Percentiles rank a stretch among this genome's conserved stretches.
Conservation (phyloP, 352 stramenopile genomes). For the Globisporangium splendens region DNA sequence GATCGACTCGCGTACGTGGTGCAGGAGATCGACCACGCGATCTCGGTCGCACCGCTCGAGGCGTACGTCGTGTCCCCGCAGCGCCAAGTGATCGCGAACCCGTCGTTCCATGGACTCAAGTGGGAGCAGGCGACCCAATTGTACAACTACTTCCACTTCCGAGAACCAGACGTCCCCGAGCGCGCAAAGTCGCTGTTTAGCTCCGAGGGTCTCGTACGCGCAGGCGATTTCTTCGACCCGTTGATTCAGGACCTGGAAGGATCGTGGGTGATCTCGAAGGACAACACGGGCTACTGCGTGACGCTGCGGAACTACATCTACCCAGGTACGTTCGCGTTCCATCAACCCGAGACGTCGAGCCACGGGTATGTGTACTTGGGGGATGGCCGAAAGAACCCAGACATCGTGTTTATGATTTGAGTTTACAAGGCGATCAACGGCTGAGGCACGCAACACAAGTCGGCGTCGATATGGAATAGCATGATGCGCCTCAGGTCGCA, state of each 20-base stretch:
- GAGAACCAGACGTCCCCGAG: conserved; percentile 57
- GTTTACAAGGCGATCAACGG: not conserved
- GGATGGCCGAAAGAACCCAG: conserved; percentile 67
- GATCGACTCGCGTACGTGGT: conserved; percentile 69
- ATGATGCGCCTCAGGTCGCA: no score
- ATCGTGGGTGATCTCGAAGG: conserved; percentile 51
- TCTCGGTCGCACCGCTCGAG: conserved; percentile 56
- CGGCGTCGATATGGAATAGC: no score
- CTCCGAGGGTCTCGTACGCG: conserved; percentile 53
- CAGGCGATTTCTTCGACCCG: conserved; percentile 66
- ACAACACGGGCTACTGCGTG: conserved; percentile 60
- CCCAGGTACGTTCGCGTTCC: conserved; percentile 63
- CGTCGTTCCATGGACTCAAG: conserved; percentile 62
- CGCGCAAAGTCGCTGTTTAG: conserved; percentile 49
- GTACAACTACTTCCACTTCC: conserved; percentile 80
- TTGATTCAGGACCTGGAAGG: conserved; percentile 66
- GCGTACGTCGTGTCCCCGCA: conserved; percentile 68
- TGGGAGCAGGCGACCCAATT: conserved; percentile 60
- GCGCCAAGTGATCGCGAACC: conserved; percentile 64
- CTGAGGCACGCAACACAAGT: not conserved
- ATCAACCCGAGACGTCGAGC: conserved; percentile 43
- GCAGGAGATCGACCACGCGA: conserved; percentile 56
- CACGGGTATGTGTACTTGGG: conserved; percentile 78
- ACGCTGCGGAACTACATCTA: conserved; percentile 66
- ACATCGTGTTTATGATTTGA: conserved; percentile 77